Percentiles rank a stretch among this genome's conserved stretches.
These are phyloP conservation scores for Neonectria ditissima DNA, from an alignment of 2,329 filamentous ascomycete species.

Conservation along the genomic window DNA sequence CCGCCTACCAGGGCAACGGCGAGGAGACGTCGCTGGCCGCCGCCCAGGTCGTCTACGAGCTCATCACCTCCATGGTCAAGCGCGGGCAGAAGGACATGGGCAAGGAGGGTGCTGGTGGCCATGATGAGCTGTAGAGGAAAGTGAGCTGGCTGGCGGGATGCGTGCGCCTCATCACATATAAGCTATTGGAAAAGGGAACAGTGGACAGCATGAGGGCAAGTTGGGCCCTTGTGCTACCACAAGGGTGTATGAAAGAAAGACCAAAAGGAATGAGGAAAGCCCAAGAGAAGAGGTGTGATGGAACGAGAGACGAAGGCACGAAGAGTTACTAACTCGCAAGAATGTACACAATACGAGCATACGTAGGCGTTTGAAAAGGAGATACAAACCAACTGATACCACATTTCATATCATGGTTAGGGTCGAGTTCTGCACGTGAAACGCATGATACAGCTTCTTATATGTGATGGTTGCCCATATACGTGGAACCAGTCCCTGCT, in stretches of 20 bases:
- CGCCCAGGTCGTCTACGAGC: conserved; percentile 86
- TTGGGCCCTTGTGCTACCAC: neutral
- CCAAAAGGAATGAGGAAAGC: neutral
- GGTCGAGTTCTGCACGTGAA: neutral
- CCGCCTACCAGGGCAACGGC: conserved; percentile 82
- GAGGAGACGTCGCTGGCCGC: conserved; percentile 87
- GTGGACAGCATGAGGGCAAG: neutral
- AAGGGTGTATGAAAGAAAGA: neutral
- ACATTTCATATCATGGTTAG: conserved; percentile 14
- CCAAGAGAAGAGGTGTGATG: neutral
- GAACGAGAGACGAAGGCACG: neutral
- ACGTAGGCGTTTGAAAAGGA: neutral
- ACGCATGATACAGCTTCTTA: neutral
- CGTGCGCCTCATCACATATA: neutral
- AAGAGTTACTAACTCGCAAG: neutral
- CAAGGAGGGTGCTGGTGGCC: conserved; percentile 45
- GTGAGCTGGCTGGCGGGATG: neutral
- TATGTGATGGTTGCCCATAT: neutral
- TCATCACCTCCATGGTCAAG: conserved; percentile 82
- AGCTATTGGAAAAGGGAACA: neutral
- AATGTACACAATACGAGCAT: conserved; percentile 4
- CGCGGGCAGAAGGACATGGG: conserved; percentile 55
- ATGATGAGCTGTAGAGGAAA: conserved; percentile 52
- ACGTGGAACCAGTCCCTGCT: too few species aligned
- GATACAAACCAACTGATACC: conserved; percentile 2